Evolutionary conservation across 805 yeast species (phyloP), one percentile per base, ranked within the genome.

Genomic region (Wickerhamomyces sydowiorum): DNA sequence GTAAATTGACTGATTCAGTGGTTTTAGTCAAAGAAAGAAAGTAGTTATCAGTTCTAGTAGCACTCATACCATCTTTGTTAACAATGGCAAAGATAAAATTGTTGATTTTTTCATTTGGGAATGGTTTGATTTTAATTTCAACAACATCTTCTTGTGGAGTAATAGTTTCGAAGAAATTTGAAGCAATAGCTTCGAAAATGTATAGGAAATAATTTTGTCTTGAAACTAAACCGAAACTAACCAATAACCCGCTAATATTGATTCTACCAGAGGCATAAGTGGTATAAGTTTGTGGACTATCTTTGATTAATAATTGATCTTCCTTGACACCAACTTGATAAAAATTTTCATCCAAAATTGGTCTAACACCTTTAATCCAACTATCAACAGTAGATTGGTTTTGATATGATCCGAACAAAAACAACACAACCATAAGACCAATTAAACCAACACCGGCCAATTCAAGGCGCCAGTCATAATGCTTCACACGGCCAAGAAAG

Each of bases 221-320:
- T 46, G 95, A 78, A 47, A 77, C 70, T 62, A 90, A 70, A 43
- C 73, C 74, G 59, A 89, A 70, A 48, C 73, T 77, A 37, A 82
- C 70, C 43, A 73, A 66, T 44, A 89, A 65, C 42, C 76, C 72
- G 46, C 78, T 78, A 46, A 93, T 73, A 61, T 87, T 82, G 45
- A 78, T 68, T 62, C 99, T 81, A 47, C 99, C 99, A 43, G 96
- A 76, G 34, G 96, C 95, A 60, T 87, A 93, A 29, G 86, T 70
- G 10, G 69, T 74, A 43, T 55, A 65, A 45, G 72, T 67, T 52
- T 82, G 80, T 21, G 80, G 67, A 38, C 79, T 75, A 57, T 84
- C 95, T 60, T 76, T 73, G 51, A 80, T 69, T 48, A 72, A 69
- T 53, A 78, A 63, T 43, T 69, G 60, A 19, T 64, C 66, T 31